phyloP scores from a whole-genome alignment of 2,329 filamentous ascomycete genomes.

The Sclerotinia subarctica region DNA sequence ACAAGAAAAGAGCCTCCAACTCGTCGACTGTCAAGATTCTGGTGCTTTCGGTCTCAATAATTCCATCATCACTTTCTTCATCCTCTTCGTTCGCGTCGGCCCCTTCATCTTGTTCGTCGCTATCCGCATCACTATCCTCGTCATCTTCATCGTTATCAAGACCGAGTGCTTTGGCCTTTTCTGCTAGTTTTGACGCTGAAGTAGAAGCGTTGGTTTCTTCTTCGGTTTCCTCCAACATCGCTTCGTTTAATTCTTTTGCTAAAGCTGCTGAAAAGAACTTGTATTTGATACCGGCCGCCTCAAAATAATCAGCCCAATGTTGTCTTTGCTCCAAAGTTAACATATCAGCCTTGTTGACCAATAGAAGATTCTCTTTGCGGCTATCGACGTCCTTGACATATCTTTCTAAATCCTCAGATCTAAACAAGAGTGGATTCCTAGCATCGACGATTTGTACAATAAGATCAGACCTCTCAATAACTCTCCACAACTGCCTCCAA shows the following conservation, averaged over 20 bases:
- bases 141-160: conserved; percentile 40
- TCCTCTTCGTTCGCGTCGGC: conserved; percentile 37
- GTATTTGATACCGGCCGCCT: conserved; percentile 77
- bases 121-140: conserved; percentile 28
- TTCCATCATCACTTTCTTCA: conserved; percentile 36
- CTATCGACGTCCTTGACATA: conserved; percentile 93
- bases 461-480: conserved; percentile 93
- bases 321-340: conserved; percentile 83
- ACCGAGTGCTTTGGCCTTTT: conserved; percentile 43
- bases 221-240: conserved; percentile 46
- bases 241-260: conserved; percentile 85
- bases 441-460: conserved; percentile 98
- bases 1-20: conserved; percentile 81
- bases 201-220: conserved; percentile 22
- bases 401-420: conserved; percentile 85
- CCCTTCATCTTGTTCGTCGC: conserved; percentile 33
- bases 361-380: conserved; percentile 82
- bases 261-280: conserved; percentile 94
- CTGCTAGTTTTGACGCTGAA: conserved; percentile 29
- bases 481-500: conserved; percentile 96
- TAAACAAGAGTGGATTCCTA: conserved; percentile 87
- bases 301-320: conserved; percentile 84
- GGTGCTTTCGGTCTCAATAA: conserved; percentile 48
- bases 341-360: conserved; percentile 99
- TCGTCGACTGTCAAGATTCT: conserved; percentile 91